A percentile compares a stretch with the other conserved stretches of the same genome.
These are phyloP conservation scores for Chaetoscypha palmicola DNA, from an alignment of 2,329 filamentous ascomycete species.

Conservation along the genomic window DNA sequence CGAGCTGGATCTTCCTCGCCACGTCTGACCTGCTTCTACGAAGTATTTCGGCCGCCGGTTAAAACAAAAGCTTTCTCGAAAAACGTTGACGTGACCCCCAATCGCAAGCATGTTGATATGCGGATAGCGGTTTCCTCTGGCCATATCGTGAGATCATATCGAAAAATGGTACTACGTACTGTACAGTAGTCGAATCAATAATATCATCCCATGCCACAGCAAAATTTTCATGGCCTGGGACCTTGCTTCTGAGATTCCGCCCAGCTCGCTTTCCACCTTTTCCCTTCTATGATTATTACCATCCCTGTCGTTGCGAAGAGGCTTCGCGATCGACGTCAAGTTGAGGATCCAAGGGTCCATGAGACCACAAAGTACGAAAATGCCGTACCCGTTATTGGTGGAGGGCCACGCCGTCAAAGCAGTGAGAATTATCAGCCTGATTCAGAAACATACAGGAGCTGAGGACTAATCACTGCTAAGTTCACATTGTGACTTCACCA, in stretches of 20 bases:
- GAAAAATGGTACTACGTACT: too few relatives aligned
- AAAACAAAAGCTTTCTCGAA: conserved; percentile 3
- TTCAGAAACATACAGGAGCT: conserved; percentile 3
- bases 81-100: conserved; percentile 7
- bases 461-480: conserved; percentile 4
- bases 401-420: conserved; percentile 2
- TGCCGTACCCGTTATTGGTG: conserved; percentile 6
- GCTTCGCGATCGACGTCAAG: conserved; percentile 14
- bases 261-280: conserved; percentile 4
- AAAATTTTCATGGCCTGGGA: conserved; percentile 10
- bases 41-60: conserved; percentile 10
- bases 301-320: conserved; percentile 13
- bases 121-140: not conserved
- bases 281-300: not conserved
- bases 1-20: not conserved
- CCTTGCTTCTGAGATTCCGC: conserved; percentile 7
- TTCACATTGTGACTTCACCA: conserved; percentile 1
- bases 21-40: conserved; percentile 1
- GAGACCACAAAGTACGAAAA: not conserved
- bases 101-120: too few relatives aligned
- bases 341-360: conserved; percentile 1
- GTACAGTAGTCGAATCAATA: conserved; percentile 11
- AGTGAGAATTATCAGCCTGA: conserved; percentile 12
- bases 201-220: conserved; percentile 8
- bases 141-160: too few relatives aligned